Percentiles rank a stretch among this genome's conserved stretches.
Conservation (phyloP, 2,329 filamentous ascomycete species). For the Rutstroemia sp. region DNA sequence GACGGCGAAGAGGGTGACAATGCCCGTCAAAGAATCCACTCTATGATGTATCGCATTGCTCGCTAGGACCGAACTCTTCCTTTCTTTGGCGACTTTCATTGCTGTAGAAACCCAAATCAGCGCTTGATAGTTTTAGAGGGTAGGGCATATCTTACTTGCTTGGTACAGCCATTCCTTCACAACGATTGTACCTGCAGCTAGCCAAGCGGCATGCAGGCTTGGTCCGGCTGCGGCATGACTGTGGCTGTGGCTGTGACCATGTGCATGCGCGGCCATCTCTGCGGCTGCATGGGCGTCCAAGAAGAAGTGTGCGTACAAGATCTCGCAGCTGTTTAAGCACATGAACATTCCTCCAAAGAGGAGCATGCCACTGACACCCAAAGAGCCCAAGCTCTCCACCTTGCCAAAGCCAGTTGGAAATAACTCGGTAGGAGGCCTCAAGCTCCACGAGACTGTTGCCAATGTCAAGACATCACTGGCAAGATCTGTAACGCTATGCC, state of each 20-base stretch:
- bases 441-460: conserved; percentile 86
- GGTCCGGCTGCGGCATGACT: conserved; percentile 59
- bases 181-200: conserved; percentile 81
- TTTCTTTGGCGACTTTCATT: conserved; percentile 90
- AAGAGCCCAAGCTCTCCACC: conserved; percentile 88
- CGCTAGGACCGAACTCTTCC: conserved; percentile 90
- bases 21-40: conserved; percentile 88
- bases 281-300: conserved; percentile 52
- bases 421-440: conserved; percentile 72
- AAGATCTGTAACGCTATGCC: conserved; percentile 91
- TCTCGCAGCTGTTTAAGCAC: conserved; percentile 68
- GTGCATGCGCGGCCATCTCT: conserved; percentile 45
- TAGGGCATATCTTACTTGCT: conserved; percentile 60
- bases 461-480: conserved; percentile 93
- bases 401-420: conserved; percentile 95
- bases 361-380: conserved; percentile 88
- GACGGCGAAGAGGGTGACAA: conserved; percentile 86
- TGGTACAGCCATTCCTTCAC: conserved; percentile 97
- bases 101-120: conserved; percentile 43
- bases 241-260: conserved; percentile 60
- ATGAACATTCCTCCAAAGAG: conserved; percentile 87
- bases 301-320: conserved; percentile 66
- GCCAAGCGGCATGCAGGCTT: conserved; percentile 89
- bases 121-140: background rate
- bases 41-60: conserved; percentile 96